Conservation (phyloP, 345 rosid species). For the Gossypium australe region DNA sequence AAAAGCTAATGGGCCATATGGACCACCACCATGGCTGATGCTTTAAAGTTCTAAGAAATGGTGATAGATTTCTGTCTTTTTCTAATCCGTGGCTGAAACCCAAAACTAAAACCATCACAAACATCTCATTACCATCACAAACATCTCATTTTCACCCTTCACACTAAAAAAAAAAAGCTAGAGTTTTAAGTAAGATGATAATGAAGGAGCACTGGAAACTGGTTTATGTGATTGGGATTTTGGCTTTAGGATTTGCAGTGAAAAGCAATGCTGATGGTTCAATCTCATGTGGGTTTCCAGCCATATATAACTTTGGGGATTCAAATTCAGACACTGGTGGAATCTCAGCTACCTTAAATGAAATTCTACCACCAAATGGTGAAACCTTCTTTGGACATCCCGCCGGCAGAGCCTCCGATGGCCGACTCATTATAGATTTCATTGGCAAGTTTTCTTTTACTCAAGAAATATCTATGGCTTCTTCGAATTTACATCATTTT, state of each 20-base stretch:
- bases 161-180: too few relatives aligned
- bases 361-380: background rate
- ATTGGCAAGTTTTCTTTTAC: too few relatives aligned
- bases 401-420: background rate
- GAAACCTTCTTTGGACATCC: background rate
- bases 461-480: background rate
- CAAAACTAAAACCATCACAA: too few relatives aligned
- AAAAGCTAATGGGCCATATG: too few relatives aligned
- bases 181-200: too few relatives aligned
- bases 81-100: too few relatives aligned
- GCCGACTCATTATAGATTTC: background rate
- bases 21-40: too few relatives aligned
- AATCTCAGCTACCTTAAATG: background rate
- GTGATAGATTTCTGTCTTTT: too few relatives aligned
- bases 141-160: too few relatives aligned
- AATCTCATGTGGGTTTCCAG: background rate
- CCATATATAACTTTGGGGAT: background rate
- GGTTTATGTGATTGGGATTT: background rate
- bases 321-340: constrained; percentile 1
- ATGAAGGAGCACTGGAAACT: background rate
- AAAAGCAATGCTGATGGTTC: background rate
- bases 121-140: too few relatives aligned
- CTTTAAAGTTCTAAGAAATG: too few relatives aligned
- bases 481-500: background rate
- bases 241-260: too few relatives aligned